Base-by-base conservation (phyloP, 2,329 filamentous ascomycete genomes). In the Hirsutella thompsonii region DNA sequence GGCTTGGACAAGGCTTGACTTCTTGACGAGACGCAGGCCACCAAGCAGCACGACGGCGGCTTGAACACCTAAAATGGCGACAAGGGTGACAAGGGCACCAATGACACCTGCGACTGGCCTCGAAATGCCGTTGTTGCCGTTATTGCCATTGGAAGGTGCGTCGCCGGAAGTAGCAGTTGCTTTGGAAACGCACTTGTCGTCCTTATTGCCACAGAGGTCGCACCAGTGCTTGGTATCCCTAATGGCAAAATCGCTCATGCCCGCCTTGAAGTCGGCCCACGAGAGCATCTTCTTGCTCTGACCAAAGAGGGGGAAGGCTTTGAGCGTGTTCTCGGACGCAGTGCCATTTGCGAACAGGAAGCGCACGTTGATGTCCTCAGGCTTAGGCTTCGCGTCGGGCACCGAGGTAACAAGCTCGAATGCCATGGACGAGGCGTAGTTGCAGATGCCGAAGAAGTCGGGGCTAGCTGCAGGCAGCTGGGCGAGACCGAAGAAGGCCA, bases 371-470 rank as follows among this genome's bases (percentile, higher is more conserved):
- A 80, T 63, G 40, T 76, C 68, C 23, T 65, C 50, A 26, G 38
- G 33, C 43, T 51, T 47, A 10, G 78, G 73, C 55, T 54, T 49
- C 37, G 53, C 42, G 11, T 61, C 63, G 72, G 64, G 63, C 71
- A 72, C 60, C 48, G 74, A 74, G 42, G 74, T 75, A 41, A 79
- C 66, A 19, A 81, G 64, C 67, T 94, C 89, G 57, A 93, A 89
- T 5, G 70, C 70, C 74, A 94, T 86, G 47, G 78, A 78, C 3
- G 80, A 82, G 5, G 87, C 87, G 53, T 94, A 94, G 63, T 88
- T 81, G n/a, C 81, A 78, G 11, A 94, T 67, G 41, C 83, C 83
- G 44, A 66, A 78, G 66, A 94, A 94, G 57, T 83, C 65, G 1
- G 62, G 49, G 44, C 69, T 74, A 2, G 63, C 69, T 11, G 60